These are phyloP conservation scores for Chaetomiaceae sp. DNA, from an alignment of 2,329 filamentous ascomycete species.

Conservation along the genomic window DNA sequence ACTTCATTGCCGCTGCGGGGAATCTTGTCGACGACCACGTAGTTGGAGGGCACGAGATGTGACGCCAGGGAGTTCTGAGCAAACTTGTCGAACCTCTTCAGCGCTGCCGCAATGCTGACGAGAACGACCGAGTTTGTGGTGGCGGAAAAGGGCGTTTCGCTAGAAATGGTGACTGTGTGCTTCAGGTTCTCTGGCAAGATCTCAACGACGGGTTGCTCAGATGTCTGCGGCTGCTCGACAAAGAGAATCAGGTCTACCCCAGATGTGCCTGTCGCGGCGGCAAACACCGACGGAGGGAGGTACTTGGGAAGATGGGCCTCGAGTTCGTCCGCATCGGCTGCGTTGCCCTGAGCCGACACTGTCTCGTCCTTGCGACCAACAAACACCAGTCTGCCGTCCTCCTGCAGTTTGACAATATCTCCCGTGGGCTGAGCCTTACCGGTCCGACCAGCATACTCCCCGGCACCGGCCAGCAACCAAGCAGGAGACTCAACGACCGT, in stretches of 20 bases:
- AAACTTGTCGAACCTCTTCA: conserved; percentile 39
- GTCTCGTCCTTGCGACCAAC: conserved; percentile 28
- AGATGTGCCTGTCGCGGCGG: conserved; percentile 19
- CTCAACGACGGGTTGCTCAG: conserved; percentile 21
- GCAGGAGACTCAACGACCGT: conserved; percentile 27
- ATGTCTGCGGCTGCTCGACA: conserved; percentile 48
- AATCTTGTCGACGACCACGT: conserved; percentile 37
- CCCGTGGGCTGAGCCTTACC: conserved; percentile 28
- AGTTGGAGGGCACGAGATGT: conserved; percentile 43
- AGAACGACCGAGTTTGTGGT: conserved; percentile 23
- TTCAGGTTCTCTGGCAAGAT: neutral
- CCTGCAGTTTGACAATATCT: conserved; percentile 27
- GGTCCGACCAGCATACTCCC: conserved; percentile 28
- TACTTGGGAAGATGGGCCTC: conserved; percentile 35
- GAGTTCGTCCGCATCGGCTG: conserved; percentile 36
- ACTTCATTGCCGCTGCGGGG: conserved; percentile 27
- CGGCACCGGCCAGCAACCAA: conserved; percentile 35
- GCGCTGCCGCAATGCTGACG: conserved; percentile 29
- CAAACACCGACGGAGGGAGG: conserved; percentile 30
- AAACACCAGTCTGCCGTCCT: conserved; percentile 27
- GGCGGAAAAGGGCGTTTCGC: neutral
- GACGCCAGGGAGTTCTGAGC: conserved; percentile 40
- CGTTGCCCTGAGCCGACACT: conserved; percentile 33
- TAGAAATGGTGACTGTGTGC: neutral
- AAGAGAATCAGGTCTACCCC: conserved; percentile 36